These are phyloP conservation scores for Zygoascus tannicola DNA, from an alignment of 805 yeast genomes.

Conservation along the genomic window DNA sequence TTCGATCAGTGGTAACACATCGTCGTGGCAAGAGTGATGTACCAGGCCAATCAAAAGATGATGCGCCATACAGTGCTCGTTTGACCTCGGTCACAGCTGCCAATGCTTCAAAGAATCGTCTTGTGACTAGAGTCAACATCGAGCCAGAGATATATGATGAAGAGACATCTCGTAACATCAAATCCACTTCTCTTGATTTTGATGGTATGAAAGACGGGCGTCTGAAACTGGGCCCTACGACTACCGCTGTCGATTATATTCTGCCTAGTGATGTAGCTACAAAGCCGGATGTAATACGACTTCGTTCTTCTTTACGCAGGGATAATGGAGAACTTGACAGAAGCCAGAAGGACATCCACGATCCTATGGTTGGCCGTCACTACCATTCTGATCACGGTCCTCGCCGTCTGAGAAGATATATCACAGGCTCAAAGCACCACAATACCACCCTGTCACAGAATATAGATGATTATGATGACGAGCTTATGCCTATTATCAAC, in stretches of 20 bases:
- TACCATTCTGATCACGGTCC: background rate
- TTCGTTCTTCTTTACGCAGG: background rate
- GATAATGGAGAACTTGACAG: background rate
- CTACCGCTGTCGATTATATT: background rate
- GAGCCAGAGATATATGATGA: slow-evolving; percentile 6
- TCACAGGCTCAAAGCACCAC: background rate
- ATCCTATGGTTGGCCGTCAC: background rate
- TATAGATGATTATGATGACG: background rate
- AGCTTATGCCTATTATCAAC: background rate
- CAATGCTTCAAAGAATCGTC: slow-evolving; percentile 2
- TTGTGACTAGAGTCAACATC: slow-evolving; percentile 1
- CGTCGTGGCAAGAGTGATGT: slow-evolving; percentile 5
- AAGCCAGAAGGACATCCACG: background rate
- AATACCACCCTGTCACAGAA: background rate
- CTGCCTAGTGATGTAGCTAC: background rate
- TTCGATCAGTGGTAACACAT: slow-evolving; percentile 9
- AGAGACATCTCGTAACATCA: slow-evolving; percentile 1
- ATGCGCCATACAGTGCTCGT: background rate
- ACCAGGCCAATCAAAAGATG: background rate
- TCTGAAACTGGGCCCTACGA: background rate
- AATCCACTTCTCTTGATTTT: slow-evolving; percentile 1
- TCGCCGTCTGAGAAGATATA: background rate
- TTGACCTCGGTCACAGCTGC: background rate
- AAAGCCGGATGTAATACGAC: background rate
- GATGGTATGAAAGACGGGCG: background rate